Evolutionary conservation across 1,139 yeast genomes (phyloP), one percentile per base, ranked within the genome.

Genomic region (Meyerozyma sp.): DNA sequence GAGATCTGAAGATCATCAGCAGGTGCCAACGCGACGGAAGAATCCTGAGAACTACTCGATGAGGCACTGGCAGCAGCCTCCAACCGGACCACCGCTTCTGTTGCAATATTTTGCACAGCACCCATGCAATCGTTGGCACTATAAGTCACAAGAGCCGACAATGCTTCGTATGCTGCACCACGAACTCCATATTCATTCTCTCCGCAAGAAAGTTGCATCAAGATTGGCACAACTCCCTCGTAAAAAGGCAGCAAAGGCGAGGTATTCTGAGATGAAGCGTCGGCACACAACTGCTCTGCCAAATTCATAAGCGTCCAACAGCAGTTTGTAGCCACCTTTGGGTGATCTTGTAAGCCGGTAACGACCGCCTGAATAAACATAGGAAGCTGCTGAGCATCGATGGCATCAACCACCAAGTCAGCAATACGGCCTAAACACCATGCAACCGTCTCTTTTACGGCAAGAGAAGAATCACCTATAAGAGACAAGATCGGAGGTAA

Each of bases 361-460:
- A 84, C 66, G 49, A 93, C 75, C 0, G 96, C 94, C 45, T 77
- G 74, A 48, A 93, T 68, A 44, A 93, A 80, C 39, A 71, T 72
- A 30, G 90, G 86, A 52, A 93, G 73, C 59, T 84, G 84, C 43
- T 77, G 73, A 26, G 79, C 62, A 54, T 84, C 85, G 50, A 91
- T 82, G 5, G 95, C 91, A 47, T 80, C 87, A 49, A 88, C 78
- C 39, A 84, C 93, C 48, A 84, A 68, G 59, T 93, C 98, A 10
- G 98, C 95, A 56, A 93, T 88, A 66, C 97, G 81, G 46, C 98
- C 98, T 48, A 93, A 75, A 67, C 98, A 93, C 98, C 98, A 93
- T 8, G 98, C 95, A 39, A 91, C 96, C 0, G 98, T 91, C 61
- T 93, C 98, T 63, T 89, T 86, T 14, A 93, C 98, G 61, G 89